Conservation (phyloP, 1,284 basidiomycete species). For the Trichosporon ovoides region DNA sequence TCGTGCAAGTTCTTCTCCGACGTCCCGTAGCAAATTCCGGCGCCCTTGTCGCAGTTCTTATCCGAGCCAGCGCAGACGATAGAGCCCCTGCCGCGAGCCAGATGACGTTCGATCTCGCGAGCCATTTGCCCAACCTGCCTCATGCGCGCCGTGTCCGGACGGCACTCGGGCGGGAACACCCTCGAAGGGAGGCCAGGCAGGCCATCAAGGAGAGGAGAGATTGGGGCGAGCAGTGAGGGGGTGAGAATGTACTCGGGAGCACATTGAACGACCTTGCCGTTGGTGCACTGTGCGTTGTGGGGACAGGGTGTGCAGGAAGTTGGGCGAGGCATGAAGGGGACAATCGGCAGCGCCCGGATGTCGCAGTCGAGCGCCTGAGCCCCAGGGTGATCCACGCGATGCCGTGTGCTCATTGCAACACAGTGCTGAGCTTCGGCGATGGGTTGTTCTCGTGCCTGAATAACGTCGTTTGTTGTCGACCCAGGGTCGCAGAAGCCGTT, state of each 20-base stretch:
- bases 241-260: slow-evolving; percentile 65
- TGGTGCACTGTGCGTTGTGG: slow-evolving; percentile 66
- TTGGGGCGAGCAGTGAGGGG: slow-evolving; percentile 29
- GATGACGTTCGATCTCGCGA: slow-evolving; percentile 62
- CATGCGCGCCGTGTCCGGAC: slow-evolving; percentile 75
- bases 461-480: slow-evolving; percentile 58
- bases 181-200: slow-evolving; percentile 71
- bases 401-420: slow-evolving; percentile 43
- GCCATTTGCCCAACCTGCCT: slow-evolving; percentile 71
- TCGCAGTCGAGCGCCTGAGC: slow-evolving; percentile 27
- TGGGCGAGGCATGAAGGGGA: slow-evolving; percentile 56
- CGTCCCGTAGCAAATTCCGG: slow-evolving; percentile 69
- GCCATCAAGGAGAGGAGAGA: slow-evolving; percentile 57
- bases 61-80: slow-evolving; percentile 60
- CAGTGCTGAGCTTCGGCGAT: slow-evolving; percentile 58
- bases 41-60: slow-evolving; percentile 59
- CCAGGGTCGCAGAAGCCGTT: slow-evolving; percentile 79
- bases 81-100: slow-evolving; percentile 65
- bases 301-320: slow-evolving; percentile 79
- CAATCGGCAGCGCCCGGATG: slow-evolving; percentile 53
- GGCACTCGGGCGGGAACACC: slow-evolving; percentile 71
- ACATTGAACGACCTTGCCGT: slow-evolving; percentile 61
- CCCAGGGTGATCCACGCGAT: slow-evolving; percentile 25
- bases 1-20: slow-evolving; percentile 53
- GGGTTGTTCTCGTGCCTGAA: slow-evolving; percentile 45